A percentile compares a stretch with the other conserved stretches of the same genome.
Conservation (phyloP, 768 basidiomycete species). For the Serendipita sp. region DNA sequence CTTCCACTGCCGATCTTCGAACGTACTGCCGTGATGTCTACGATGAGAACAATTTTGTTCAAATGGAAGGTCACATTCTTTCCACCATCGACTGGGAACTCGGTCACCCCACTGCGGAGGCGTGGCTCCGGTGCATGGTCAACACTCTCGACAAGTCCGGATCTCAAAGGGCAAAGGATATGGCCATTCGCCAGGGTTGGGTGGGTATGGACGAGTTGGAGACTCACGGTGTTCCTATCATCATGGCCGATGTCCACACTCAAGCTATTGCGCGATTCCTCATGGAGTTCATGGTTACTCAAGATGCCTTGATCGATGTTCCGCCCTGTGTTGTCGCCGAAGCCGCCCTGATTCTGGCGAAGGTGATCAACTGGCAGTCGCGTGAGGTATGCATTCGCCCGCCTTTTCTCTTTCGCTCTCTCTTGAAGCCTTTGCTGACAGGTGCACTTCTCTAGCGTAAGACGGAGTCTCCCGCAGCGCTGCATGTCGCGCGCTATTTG, state of each 20-base stretch:
- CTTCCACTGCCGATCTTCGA: constrained; percentile 84
- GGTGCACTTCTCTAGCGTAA: constrained; percentile 19
- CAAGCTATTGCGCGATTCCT: constrained; percentile 94
- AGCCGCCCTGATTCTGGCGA: constrained; percentile 79
- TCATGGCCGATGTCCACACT: constrained; percentile 72
- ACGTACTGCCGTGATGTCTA: constrained; percentile 95
- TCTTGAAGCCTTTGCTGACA: background rate
- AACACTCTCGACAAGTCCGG: constrained; percentile 22
- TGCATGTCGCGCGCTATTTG: constrained; percentile 74
- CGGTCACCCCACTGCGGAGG: constrained; percentile 95
- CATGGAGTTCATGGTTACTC: constrained; percentile 89
- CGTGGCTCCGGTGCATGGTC: constrained; percentile 58
- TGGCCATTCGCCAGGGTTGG: constrained; percentile 1
- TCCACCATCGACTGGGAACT: constrained; percentile 93
- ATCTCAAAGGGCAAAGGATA: constrained; percentile 8
- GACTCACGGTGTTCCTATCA: constrained; percentile 44
- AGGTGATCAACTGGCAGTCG: constrained; percentile 70
- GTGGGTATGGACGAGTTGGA: constrained; percentile 8
- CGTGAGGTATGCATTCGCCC: constrained; percentile 35
- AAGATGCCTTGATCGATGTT: constrained; percentile 1
- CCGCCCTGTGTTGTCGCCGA: constrained; percentile 74
- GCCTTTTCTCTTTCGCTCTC: constrained; percentile 11
- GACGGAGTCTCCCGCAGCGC: constrained; percentile 72
- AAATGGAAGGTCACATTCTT: constrained; percentile 97
- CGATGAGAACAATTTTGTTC: constrained; percentile 93